Conservation (phyloP, 1,284 basidiomycete species). For the Coniferiporia sulphurascens region DNA sequence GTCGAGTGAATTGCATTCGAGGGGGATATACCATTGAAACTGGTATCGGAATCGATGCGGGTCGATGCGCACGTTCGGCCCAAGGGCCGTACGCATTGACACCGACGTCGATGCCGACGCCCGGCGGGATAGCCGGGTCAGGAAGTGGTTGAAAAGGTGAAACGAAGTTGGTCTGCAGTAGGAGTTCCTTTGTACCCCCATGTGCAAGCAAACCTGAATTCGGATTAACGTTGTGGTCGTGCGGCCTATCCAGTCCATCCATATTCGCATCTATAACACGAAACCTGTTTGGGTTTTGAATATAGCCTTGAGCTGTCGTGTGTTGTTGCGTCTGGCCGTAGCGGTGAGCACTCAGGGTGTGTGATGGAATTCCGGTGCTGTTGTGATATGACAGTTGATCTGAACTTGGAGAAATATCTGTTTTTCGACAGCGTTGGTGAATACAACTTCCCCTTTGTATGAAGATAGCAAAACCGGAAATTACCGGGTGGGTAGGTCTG, state of each 20-base stretch:
- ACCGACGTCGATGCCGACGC: neutral
- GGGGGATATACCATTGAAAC: no score
- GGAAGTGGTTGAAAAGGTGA: conserved; percentile 15
- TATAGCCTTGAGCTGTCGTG: neutral
- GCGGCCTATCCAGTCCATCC: conserved; percentile 1
- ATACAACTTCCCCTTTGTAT: neutral
- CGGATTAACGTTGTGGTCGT: neutral
- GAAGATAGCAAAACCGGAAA: neutral
- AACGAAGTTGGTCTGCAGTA: neutral
- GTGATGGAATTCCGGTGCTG: neutral
- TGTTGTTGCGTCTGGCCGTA: neutral
- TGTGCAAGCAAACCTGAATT: neutral
- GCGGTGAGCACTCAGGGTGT: neutral
- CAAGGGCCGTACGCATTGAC: neutral
- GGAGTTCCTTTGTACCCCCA: neutral
- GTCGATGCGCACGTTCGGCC: neutral
- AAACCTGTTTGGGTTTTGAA: neutral
- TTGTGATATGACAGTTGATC: neutral
- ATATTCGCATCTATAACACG: neutral
- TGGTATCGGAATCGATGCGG: neutral
- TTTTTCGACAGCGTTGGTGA: neutral
- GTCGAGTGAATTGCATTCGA: neutral
- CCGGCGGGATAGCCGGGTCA: conserved; percentile 12
- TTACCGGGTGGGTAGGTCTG: neutral
- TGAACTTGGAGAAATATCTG: neutral